Evolutionary conservation across 345 rosid genomes (phyloP), one percentile per base, ranked within the genome.

Genomic region (Psidium friedrichsthalianum): DNA sequence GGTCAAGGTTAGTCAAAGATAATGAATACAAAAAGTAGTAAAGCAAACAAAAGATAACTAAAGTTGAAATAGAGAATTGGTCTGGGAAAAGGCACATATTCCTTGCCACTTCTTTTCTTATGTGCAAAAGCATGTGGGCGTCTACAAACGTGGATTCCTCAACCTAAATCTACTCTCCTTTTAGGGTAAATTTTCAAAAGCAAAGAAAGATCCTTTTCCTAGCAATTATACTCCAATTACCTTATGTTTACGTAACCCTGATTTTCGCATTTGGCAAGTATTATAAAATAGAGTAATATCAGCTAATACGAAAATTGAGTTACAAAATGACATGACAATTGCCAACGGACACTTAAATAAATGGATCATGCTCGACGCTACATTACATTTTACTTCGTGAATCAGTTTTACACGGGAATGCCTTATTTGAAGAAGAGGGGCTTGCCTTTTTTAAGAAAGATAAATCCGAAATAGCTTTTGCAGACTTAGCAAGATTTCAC

Each of bases 121-220:
- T 84, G 59, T 74, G 89, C 88, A 86, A 89, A 87, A 83, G 91
- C 94, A 92, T 90, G 94, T 93, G 95, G 91, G 61, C 80, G 86
- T 86, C 90, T 90, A 87, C 27, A 83, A 82, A 58, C 32, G 64
- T 84, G 91, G 89, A 91, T 87, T 90, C 91, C 91, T 87, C 82
- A 51, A 51, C 69, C 82, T 56, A 18, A 59, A 87, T 47, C 52
- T 22, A 82, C 55, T 87, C 82, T 53, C 13, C 44, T 59, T 51
- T 64, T 32, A 51, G 16, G 47, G 7, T 18, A 69, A 36, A 18
- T 36, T 4, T 69, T 69, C 47, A 13, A 82, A n/a, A 51, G 32
- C 54, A 16, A 51, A 82, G 22, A 51, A 82, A 82, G 42, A 82
- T 69, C 47, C 47, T 69, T 36, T 69, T 18, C 24, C 47, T 24